Percentiles rank a stretch among this genome's conserved stretches.
Conservation (phyloP, 2,329 filamentous ascomycete genomes). For the Aureobasidium pullulans region DNA sequence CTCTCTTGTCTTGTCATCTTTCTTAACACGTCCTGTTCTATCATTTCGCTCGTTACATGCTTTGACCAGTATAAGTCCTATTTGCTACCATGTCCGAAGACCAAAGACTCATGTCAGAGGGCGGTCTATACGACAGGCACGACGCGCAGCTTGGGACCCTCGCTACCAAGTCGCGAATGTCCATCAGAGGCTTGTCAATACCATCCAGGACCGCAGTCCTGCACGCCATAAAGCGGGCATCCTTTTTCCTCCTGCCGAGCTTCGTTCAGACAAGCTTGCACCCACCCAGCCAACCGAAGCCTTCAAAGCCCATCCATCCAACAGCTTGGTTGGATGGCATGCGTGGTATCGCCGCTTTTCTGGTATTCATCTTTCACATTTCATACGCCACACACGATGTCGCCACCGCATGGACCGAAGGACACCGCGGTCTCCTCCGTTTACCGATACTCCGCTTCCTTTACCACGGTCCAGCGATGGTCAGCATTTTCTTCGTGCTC, state of each 20-base stretch:
- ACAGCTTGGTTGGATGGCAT: constrained; percentile 20
- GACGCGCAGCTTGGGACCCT: too few species aligned
- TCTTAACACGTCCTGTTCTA: too few species aligned
- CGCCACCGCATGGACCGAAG: constrained; percentile 11
- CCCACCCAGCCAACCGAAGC: too few species aligned
- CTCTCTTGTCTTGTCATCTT: too few species aligned
- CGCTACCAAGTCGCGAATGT: too few species aligned
- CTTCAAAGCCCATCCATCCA: background rate
- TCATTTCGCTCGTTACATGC: too few species aligned
- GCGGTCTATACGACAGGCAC: too few species aligned
- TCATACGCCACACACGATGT: constrained; percentile 1
- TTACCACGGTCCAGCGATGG: constrained; percentile 49
- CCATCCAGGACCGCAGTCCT: background rate
- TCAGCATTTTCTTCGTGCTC: constrained; percentile 56
- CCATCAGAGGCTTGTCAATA: too few species aligned
- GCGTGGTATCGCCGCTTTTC: constrained; percentile 18
- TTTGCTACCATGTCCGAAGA: too few species aligned
- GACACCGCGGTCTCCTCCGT: constrained; percentile 28
- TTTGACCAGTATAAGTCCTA: too few species aligned
- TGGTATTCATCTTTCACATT: constrained; percentile 19
- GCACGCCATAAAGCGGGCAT: background rate
- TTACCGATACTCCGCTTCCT: constrained; percentile 48
- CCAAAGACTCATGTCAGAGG: too few species aligned
- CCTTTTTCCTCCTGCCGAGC: background rate
- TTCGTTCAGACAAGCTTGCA: background rate